Percentiles rank a stretch among this genome's conserved stretches.
These are phyloP conservation scores for Curvularia sp. DNA, from an alignment of 2,329 filamentous ascomycete species.

Conservation along the genomic window DNA sequence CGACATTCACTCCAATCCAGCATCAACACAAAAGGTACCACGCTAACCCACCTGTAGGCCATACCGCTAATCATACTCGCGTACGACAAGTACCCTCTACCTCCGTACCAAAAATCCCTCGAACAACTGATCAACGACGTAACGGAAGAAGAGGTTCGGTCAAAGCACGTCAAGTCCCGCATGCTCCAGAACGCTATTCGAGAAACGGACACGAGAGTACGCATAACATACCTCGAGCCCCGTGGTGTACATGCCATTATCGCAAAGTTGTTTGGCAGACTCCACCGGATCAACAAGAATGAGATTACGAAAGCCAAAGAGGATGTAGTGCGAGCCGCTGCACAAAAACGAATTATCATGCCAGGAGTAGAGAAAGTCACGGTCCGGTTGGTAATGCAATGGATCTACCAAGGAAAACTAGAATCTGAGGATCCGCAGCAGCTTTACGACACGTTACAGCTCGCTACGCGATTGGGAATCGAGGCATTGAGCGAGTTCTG, in stretches of 20 bases:
- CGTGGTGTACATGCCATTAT: neutral
- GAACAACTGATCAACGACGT: neutral
- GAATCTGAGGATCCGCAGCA: neutral
- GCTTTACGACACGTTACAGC: neutral
- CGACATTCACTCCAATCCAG: neutral
- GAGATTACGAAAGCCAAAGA: neutral
- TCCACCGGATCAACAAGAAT: constrained; percentile 11
- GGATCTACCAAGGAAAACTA: neutral
- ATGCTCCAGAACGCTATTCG: neutral
- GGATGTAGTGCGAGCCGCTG: neutral
- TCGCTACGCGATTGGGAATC: neutral
- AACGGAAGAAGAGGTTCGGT: neutral
- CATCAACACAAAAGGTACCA: neutral
- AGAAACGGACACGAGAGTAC: neutral
- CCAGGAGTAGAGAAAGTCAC: neutral
- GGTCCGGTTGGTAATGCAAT: neutral
- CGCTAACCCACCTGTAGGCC: neutral
- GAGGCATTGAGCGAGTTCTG: neutral
- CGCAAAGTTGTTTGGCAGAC: neutral
- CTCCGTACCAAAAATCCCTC: neutral
- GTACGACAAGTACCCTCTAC: neutral
- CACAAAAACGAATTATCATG: neutral
- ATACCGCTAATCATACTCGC: neutral
- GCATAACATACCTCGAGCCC: neutral
- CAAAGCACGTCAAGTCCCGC: neutral